A percentile compares a stretch with the other conserved stretches of the same genome.
Conservation (phyloP, 208 protist genomes). For the Acanthamoeba quina region DNA sequence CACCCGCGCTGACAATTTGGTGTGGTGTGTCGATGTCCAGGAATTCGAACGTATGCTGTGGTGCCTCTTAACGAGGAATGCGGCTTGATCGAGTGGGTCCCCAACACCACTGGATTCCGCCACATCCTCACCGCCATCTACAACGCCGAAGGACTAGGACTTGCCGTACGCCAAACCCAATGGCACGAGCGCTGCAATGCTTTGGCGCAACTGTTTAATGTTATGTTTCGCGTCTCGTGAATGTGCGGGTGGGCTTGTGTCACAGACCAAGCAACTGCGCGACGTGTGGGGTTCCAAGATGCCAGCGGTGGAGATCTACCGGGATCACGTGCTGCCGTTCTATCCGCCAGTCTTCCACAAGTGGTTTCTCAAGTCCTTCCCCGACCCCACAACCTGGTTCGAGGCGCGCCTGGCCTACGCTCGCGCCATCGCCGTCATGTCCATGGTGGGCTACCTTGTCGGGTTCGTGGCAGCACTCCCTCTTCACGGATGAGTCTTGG, state of each 20-base stretch:
- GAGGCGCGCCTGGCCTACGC: slow-evolving; percentile 23
- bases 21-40: neutral
- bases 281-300: neutral
- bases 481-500: neutral
- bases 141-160: slow-evolving; percentile 5
- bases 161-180: neutral
- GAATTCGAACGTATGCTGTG: slow-evolving; percentile 84
- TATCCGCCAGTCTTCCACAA: slow-evolving; percentile 68
- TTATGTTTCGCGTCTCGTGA: neutral
- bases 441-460: slow-evolving; percentile 96
- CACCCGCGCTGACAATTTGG: neutral
- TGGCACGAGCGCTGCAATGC: neutral
- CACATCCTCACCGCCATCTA: slow-evolving; percentile 81
- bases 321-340: slow-evolving; percentile 78
- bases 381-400: slow-evolving; percentile 40
- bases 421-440: slow-evolving; percentile 89
- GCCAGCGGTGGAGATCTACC: slow-evolving; percentile 69
- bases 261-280: slow-evolving; percentile 36
- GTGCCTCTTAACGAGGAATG: slow-evolving; percentile 81
- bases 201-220: neutral
- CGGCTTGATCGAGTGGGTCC: slow-evolving; percentile 88
- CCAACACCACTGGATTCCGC: slow-evolving; percentile 77
- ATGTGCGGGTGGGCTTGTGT: neutral
- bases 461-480: slow-evolving; percentile 82
- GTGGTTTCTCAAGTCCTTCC: slow-evolving; percentile 60